Evolutionary conservation across 1,284 basidiomycete species (phyloP).

Genomic region (Cutaneotrichosporon spelunceum): DNA sequence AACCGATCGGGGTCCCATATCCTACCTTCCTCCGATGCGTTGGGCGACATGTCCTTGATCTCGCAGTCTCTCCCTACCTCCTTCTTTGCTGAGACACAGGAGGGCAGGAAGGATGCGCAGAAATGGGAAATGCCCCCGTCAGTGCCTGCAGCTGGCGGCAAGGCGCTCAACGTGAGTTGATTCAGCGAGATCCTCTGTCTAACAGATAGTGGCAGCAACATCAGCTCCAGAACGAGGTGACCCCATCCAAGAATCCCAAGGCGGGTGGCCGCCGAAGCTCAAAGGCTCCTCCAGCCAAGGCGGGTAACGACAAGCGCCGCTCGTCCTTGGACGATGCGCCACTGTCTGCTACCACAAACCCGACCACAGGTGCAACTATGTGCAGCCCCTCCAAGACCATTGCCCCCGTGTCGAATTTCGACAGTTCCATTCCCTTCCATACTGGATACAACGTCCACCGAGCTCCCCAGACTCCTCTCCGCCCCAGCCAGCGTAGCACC

Average conservation of each 20-base stretch:
- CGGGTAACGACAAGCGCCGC: constrained; percentile 25
- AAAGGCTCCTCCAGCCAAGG: constrained; percentile 18
- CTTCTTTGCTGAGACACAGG: constrained; percentile 17
- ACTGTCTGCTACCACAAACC: background rate
- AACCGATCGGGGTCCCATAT: background rate
- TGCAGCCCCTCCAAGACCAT: constrained; percentile 1
- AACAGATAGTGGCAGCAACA: constrained; percentile 41
- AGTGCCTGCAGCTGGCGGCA: constrained; percentile 15
- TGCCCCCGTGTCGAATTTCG: constrained; percentile 32
- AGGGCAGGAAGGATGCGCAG: background rate
- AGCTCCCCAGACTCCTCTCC: constrained; percentile 45
- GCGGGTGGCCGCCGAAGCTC: constrained; percentile 20
- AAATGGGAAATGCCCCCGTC: constrained; percentile 45
- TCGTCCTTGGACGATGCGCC: constrained; percentile 32
- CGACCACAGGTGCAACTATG: constrained; percentile 8
- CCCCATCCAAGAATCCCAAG: constrained; percentile 16
- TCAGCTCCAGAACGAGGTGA: constrained; percentile 29
- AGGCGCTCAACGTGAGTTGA: constrained; percentile 28
- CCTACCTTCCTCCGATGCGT: background rate
- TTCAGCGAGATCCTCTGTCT: background rate
- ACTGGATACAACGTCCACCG: constrained; percentile 44
- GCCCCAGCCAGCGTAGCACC: constrained; percentile 16
- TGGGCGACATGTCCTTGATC: constrained; percentile 12
- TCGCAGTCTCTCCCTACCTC: constrained; percentile 19
- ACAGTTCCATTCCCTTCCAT: constrained; percentile 35